Evolutionary conservation across 768 basidiomycete species (phyloP).

Genomic region (Pleurotus djamor): DNA sequence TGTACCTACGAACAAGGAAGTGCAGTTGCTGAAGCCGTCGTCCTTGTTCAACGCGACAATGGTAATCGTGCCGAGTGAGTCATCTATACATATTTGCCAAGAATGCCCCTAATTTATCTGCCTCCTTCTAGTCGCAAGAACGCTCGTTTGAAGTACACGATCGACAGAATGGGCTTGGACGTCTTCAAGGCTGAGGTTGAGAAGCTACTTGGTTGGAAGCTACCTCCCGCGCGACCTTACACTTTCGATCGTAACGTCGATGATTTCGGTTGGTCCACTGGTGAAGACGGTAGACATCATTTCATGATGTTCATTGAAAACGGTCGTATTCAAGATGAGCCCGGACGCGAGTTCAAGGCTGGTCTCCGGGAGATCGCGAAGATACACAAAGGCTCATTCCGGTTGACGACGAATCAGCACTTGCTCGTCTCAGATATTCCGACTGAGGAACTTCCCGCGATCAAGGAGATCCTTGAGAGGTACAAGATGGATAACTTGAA

Average conservation of each 20-base stretch:
- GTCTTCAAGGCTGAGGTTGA: slow-evolving; percentile 90
- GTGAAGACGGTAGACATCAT: slow-evolving; percentile 86
- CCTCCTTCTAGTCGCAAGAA: slow-evolving; percentile 60
- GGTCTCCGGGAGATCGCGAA: slow-evolving; percentile 91
- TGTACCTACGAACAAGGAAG: slow-evolving; percentile 85
- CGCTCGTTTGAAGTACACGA: slow-evolving; percentile 93
- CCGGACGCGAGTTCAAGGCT: slow-evolving; percentile 87
- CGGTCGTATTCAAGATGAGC: slow-evolving; percentile 94
- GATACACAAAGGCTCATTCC: slow-evolving; percentile 91
- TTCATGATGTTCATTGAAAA: slow-evolving; percentile 97
- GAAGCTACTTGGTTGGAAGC: slow-evolving; percentile 75
- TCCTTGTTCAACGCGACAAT: slow-evolving; percentile 92
- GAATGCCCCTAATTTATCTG: slow-evolving; percentile 4
- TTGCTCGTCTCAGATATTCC: slow-evolving; percentile 83
- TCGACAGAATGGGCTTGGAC: slow-evolving; percentile 92
- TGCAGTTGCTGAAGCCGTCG: slow-evolving; percentile 87
- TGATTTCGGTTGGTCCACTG: slow-evolving; percentile 91
- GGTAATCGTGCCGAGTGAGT: slow-evolving; percentile 93
- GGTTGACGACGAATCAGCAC: slow-evolving; percentile 96
- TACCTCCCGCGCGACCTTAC: slow-evolving; percentile 74
- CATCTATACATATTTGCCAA: background rate
- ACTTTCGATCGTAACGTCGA: slow-evolving; percentile 89
- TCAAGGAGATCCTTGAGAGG: slow-evolving; percentile 76
- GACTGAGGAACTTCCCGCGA: slow-evolving; percentile 65
- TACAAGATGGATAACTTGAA: slow-evolving; percentile 90